Percentiles rank a stretch among this genome's conserved stretches.
Conservation (phyloP, 2,329 filamentous ascomycete species). For the Aspergillus pseudoviridinutans region DNA sequence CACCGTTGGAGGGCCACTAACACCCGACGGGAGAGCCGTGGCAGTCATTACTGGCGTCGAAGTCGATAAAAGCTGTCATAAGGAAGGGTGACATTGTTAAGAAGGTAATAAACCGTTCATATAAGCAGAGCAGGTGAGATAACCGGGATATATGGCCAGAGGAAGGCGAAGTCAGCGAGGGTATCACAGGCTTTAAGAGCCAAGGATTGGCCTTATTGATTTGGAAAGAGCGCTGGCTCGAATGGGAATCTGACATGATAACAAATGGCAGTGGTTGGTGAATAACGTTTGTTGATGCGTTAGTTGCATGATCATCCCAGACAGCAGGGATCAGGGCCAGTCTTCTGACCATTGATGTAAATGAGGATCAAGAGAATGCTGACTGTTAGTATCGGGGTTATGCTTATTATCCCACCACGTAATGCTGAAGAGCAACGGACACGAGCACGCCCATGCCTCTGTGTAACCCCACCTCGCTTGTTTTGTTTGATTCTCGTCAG, state of each 20-base stretch:
- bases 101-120: background rate
- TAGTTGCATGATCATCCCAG: background rate
- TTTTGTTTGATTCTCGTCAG: background rate
- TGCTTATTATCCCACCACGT: background rate
- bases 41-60: slow-evolving; percentile 2
- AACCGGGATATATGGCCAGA: background rate
- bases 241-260: background rate
- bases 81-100: background rate
- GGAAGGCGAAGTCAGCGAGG: background rate
- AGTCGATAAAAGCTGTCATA: background rate
- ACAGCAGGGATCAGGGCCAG: background rate
- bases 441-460: background rate
- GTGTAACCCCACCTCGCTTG: background rate
- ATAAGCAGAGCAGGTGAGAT: background rate
- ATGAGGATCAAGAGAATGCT: background rate
- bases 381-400: background rate
- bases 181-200: background rate
- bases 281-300: background rate
- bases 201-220: background rate
- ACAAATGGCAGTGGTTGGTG: background rate
- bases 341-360: background rate
- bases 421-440: background rate
- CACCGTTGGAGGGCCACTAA: slow-evolving; percentile 32
- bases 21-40: slow-evolving; percentile 7
- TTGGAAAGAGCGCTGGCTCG: background rate